A percentile compares a stretch with the other conserved stretches of the same genome.
Conservation (phyloP, 2,329 filamentous ascomycete species). For the Fusarium sp. region DNA sequence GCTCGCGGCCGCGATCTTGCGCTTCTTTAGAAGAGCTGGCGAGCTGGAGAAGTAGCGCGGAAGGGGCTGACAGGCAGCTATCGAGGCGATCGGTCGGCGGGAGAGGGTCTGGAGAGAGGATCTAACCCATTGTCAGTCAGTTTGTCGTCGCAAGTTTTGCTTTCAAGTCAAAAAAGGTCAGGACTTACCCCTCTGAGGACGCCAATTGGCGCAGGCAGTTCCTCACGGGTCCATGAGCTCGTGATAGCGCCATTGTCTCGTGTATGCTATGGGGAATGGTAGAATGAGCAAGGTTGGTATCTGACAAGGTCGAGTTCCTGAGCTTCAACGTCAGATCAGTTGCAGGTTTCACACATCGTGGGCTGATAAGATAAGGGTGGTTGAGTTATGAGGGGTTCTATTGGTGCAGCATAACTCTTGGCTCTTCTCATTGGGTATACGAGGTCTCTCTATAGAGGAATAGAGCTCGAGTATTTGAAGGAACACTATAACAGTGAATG, state of each 20-base stretch:
- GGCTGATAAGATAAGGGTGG: slow-evolving; percentile 42
- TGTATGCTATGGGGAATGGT: not conserved
- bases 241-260: slow-evolving; percentile 37
- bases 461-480: not conserved
- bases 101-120: slow-evolving; percentile 26
- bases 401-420: not conserved
- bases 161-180: not conserved
- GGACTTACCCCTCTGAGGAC: slow-evolving; percentile 39
- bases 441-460: not conserved
- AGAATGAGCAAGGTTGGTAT: not conserved
- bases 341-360: not conserved
- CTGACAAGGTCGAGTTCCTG: slow-evolving; percentile 31
- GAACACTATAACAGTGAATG: not conserved
- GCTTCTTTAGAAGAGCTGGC: slow-evolving; percentile 51
- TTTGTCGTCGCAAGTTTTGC: slow-evolving; percentile 2
- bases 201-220: slow-evolving; percentile 39
- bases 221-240: slow-evolving; percentile 39
- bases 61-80: not conserved
- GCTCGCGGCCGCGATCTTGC: slow-evolving; percentile 49
- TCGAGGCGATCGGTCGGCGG: slow-evolving; percentile 18
- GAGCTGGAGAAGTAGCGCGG: slow-evolving; percentile 48
- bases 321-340: slow-evolving; percentile 41
- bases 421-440: not conserved
- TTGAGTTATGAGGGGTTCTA: not conserved
- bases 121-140: slow-evolving; percentile 29